Evolutionary conservation across 441 rosid species (phyloP), one percentile per base, ranked within the genome.

Genomic region (Corymbia citriodora): DNA sequence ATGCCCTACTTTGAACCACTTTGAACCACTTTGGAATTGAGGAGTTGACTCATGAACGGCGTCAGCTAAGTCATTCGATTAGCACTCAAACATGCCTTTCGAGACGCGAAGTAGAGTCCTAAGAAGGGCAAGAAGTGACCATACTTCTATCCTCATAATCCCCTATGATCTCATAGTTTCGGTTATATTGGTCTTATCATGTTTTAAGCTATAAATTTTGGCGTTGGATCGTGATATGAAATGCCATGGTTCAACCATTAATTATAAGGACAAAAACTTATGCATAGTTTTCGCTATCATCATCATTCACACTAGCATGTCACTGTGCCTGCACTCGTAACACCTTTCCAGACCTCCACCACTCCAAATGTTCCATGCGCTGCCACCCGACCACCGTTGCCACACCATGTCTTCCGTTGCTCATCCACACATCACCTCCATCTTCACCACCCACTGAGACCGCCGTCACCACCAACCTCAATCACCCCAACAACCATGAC

Each of bases 311-410:
- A 12, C n/a, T 12, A 79, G 52, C 17, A 79, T 45, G 85, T 23
- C 85, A 13, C 27, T 79, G 52, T 45, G 18, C 52, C 15, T 48
- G n/a, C n/a, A 25, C 85, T 2, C 7, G 14, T 79, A 27, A 27
- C n/a, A 79, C 85, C n/a, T 23, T 23, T 23, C n/a, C n/a, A 29
- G 10, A 45, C 52, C 3, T 0, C 52, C 18, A 2, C n/a, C 7
- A 1, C 1, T 8, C 17, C 27, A 79, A 45, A 79, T 45, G 85
- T 45, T 79, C 29, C 27, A 12, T 45, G 52, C 6, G 17, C 52
- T 4, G 18, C 85, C 85, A 79, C 85, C 17, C 0, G 85, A 79
- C 85, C 52, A 23, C 85, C 10, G 13, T 45, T 52, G 7, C 52
- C 18, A 18, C 16, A 2, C 53, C 50, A 23, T 1, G n/a, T 79